Conservation (phyloP, 2,329 filamentous ascomycete species). For the Apiospora pterosperma region DNA sequence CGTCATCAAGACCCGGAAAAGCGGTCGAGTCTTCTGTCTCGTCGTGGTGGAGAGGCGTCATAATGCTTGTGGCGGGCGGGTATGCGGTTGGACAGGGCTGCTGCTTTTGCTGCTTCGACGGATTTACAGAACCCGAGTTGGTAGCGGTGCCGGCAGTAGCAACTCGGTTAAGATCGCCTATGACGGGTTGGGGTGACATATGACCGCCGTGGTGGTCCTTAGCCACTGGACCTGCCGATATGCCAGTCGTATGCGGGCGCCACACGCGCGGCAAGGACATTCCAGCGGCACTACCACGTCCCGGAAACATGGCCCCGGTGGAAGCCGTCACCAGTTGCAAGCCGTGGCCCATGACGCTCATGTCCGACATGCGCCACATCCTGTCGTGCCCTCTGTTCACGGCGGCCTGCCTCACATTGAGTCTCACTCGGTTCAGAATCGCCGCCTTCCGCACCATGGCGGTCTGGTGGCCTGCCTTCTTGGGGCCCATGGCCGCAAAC, state of each 20-base stretch:
- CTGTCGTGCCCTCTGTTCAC: slow-evolving; percentile 26
- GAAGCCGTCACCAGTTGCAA: slow-evolving; percentile 26
- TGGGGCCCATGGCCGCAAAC: slow-evolving; percentile 37
- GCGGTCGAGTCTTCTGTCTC: slow-evolving; percentile 43
- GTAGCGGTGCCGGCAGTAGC: not conserved
- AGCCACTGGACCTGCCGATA: not conserved
- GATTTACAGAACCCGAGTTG: not conserved
- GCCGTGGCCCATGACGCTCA: slow-evolving; percentile 31
- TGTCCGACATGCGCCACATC: slow-evolving; percentile 30
- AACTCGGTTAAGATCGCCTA: not conserved
- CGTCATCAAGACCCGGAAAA: slow-evolving; percentile 44
- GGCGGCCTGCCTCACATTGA: slow-evolving; percentile 39
- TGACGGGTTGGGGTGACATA: not conserved
- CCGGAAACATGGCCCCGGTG: slow-evolving; percentile 28
- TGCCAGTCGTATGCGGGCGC: slow-evolving; percentile 23
- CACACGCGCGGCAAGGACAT: slow-evolving; percentile 19
- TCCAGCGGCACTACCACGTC: slow-evolving; percentile 11
- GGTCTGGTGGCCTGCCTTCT: slow-evolving; percentile 43
- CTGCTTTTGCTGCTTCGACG: not conserved
- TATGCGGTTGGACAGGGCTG: not conserved
- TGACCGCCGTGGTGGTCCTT: not conserved
- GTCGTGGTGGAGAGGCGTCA: slow-evolving; percentile 19
- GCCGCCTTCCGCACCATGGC: slow-evolving; percentile 60
- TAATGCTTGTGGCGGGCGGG: not conserved
- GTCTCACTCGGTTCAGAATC: slow-evolving; percentile 59